Evolutionary conservation across 2,329 filamentous ascomycete genomes (phyloP).

Genomic region (Apiospora phragmitis): DNA sequence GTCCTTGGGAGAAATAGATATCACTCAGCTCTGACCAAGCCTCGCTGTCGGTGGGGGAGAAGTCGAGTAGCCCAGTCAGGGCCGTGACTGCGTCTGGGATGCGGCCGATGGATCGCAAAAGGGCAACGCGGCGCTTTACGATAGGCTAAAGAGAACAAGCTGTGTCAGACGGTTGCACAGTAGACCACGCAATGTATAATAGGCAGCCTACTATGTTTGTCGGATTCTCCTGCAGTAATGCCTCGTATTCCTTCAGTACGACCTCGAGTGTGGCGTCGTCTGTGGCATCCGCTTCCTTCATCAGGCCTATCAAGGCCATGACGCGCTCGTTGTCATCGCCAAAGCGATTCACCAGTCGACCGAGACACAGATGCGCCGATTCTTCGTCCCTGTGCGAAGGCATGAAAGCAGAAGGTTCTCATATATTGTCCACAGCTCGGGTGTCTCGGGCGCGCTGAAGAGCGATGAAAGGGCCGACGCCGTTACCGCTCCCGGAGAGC

Average conservation of each 20-base stretch:
- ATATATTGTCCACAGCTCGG: conserved; percentile 81
- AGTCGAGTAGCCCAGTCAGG: conserved; percentile 74
- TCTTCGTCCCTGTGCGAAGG: conserved; percentile 82
- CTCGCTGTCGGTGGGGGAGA: conserved; percentile 86
- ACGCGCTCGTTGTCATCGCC: conserved; percentile 82
- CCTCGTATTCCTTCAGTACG: conserved; percentile 77
- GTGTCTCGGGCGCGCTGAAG: conserved; percentile 63
- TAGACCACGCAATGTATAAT: background rate
- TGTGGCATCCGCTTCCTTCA: conserved; percentile 78
- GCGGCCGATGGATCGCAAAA: conserved; percentile 74
- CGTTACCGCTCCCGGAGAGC: conserved; percentile 54
- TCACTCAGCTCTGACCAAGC: conserved; percentile 91
- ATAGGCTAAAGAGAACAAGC: conserved; percentile 60
- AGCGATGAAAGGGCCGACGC: conserved; percentile 55
- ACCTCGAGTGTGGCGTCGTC: conserved; percentile 64
- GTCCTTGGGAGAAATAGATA: conserved; percentile 76
- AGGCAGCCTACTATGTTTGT: conserved; percentile 71
- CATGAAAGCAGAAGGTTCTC: conserved; percentile 87
- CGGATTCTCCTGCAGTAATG: conserved; percentile 69
- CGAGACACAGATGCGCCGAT: conserved; percentile 73
- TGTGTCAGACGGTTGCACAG: conserved; percentile 13
- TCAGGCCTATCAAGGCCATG: conserved; percentile 78
- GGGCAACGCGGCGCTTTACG: conserved; percentile 78
- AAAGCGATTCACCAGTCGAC: conserved; percentile 77
- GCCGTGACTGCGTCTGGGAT: conserved; percentile 71